These are phyloP conservation scores for Leishmania tarentolae DNA, from an alignment of 208 protist genomes.

Conservation along the genomic window DNA sequence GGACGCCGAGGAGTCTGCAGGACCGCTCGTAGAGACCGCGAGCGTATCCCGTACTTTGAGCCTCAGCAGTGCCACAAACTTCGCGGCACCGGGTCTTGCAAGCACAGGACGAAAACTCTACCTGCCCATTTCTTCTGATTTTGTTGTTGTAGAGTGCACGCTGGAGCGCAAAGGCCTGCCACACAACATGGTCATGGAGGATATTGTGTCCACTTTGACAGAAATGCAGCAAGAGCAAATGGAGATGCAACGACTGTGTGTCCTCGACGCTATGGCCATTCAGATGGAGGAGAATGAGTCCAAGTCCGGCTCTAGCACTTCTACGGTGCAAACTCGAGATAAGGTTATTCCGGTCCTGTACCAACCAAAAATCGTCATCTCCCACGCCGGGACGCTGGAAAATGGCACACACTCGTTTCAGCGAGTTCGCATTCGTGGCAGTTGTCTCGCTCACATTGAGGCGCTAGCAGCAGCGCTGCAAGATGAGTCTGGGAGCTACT, in stretches of 20 bases:
- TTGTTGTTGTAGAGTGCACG: conserved; percentile 80
- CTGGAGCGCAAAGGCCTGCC: conserved; percentile 83
- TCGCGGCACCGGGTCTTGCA: not conserved
- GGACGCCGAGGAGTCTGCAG: not conserved
- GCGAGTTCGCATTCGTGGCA: conserved; percentile 86
- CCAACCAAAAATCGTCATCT: conserved; percentile 80
- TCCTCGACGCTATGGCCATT: conserved; percentile 48
- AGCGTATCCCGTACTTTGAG: conserved; percentile 11
- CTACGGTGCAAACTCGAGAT: not conserved
- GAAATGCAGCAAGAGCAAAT: conserved; percentile 74
- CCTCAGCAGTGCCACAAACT: not conserved
- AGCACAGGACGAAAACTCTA: conserved; percentile 26
- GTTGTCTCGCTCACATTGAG: conserved; percentile 78
- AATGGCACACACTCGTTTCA: conserved; percentile 83
- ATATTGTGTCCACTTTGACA: conserved; percentile 67
- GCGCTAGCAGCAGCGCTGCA: conserved; percentile 57
- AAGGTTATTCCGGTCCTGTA: conserved; percentile 82
- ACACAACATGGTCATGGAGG: conserved; percentile 84
- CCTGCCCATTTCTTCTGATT: conserved; percentile 66
- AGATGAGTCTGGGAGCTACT: conserved; percentile 51
- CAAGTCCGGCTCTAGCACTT: not conserved
- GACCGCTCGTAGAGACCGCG: not conserved
- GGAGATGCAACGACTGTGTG: conserved; percentile 68
- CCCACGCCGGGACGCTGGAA: conserved; percentile 81
- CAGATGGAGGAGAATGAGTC: conserved; percentile 15